Conservation (phyloP, 805 yeast genomes). For the Yueomyces sinensis region DNA sequence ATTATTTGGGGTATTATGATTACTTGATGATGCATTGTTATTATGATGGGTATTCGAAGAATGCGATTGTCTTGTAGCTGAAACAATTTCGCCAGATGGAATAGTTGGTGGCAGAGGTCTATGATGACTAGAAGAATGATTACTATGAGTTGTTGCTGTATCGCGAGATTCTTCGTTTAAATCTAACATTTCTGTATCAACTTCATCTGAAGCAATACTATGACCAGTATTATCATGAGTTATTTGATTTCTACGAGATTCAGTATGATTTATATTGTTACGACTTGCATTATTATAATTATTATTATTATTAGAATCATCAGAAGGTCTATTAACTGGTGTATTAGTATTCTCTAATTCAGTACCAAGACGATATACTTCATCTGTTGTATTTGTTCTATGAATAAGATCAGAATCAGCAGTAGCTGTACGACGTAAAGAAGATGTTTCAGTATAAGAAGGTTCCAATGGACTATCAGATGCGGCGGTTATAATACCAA, state of each 20-base stretch:
- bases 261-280: constrained; percentile 1
- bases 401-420: too few relatives aligned
- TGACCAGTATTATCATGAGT: constrained; percentile 2
- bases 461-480: too few relatives aligned
- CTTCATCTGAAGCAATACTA: background rate
- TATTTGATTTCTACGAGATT: background rate
- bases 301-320: background rate
- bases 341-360: too few relatives aligned
- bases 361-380: too few relatives aligned
- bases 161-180: background rate
- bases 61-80: background rate
- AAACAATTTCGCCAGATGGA: background rate
- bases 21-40: background rate
- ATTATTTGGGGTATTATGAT: background rate
- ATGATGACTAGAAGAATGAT: background rate
- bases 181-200: background rate
- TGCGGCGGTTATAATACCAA: too few relatives aligned
- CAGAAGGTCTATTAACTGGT: too few relatives aligned
- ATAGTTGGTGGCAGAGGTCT: constrained; percentile 1
- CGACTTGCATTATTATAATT: background rate
- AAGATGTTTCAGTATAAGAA: too few relatives aligned
- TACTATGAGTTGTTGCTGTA: background rate
- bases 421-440: too few relatives aligned
- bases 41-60: background rate
- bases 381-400: too few relatives aligned